A percentile compares a stretch with the other conserved stretches of the same genome.
Conservation (phyloP, 257 asterid genomes). For the Orobanche coerulescens region DNA sequence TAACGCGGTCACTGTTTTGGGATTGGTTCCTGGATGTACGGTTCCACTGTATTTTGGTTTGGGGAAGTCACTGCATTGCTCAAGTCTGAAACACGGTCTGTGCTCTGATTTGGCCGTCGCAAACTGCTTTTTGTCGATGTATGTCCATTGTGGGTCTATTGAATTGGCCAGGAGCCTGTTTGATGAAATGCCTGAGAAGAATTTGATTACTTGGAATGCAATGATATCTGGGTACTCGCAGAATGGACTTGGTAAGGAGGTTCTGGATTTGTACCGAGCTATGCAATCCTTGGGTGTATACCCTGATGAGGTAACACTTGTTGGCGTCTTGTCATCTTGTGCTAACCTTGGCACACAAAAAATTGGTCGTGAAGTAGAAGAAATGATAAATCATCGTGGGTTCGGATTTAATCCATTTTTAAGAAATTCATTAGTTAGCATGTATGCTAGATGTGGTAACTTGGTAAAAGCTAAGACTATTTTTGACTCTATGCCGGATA, state of each 20-base stretch:
- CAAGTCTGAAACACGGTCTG: slow-evolving; percentile 42
- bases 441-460: slow-evolving; percentile 90
- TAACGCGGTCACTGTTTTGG: slow-evolving; percentile 55
- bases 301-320: slow-evolving; percentile 79
- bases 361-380: slow-evolving; percentile 61
- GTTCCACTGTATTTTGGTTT: slow-evolving; percentile 34
- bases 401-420: slow-evolving; percentile 47
- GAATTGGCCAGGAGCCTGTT: slow-evolving; percentile 51
- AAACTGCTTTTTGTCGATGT: slow-evolving; percentile 81
- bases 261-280: slow-evolving; percentile 55
- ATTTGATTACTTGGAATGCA: slow-evolving; percentile 87
- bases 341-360: slow-evolving; percentile 74
- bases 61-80: slow-evolving; percentile 65
- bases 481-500: slow-evolving; percentile 56
- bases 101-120: slow-evolving; percentile 41
- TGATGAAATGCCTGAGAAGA: slow-evolving; percentile 40
- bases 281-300: slow-evolving; percentile 43
- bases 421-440: slow-evolving; percentile 63
- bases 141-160: slow-evolving; percentile 52
- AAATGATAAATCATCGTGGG: slow-evolving; percentile 32
- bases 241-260: slow-evolving; percentile 58
- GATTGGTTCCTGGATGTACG: slow-evolving; percentile 65
- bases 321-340: slow-evolving; percentile 74
- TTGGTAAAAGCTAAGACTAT: slow-evolving; percentile 50
- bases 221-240: slow-evolving; percentile 90